phyloP scores from a whole-genome alignment of 805 yeast genomes.

The Wickerhamiella allomyrinae region DNA sequence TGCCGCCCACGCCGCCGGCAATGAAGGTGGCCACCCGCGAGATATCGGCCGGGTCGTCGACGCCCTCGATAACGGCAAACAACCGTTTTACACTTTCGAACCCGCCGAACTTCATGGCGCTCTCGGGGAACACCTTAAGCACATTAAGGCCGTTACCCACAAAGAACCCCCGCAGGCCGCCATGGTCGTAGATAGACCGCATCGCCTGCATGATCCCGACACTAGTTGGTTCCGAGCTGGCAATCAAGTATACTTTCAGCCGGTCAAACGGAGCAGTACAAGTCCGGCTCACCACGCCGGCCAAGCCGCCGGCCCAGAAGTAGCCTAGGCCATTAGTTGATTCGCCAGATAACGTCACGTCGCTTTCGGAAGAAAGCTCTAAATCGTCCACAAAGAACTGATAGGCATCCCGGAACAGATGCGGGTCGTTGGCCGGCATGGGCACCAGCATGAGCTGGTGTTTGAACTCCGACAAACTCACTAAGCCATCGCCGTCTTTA shows the following conservation, averaged over 20 bases:
- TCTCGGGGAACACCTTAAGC: constrained; percentile 90
- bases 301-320: constrained; percentile 86
- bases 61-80: constrained; percentile 64
- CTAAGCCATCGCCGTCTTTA: constrained; percentile 43
- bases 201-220: constrained; percentile 76
- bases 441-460: constrained; percentile 76
- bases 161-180: constrained; percentile 77
- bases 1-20: constrained; percentile 96
- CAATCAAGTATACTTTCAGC: constrained; percentile 83
- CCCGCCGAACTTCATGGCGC: constrained; percentile 93
- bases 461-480: constrained; percentile 77
- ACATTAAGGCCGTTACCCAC: constrained; percentile 92
- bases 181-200: constrained; percentile 66
- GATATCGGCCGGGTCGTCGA: constrained; percentile 49
- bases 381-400: constrained; percentile 65
- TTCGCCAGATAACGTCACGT: constrained; percentile 69
- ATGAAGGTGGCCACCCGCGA: constrained; percentile 69
- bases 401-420: constrained; percentile 56
- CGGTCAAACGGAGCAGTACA: constrained; percentile 96
- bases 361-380: constrained; percentile 82
- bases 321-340: constrained; percentile 74
- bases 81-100: constrained; percentile 75
- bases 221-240: constrained; percentile 32
- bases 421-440: constrained; percentile 30
- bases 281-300: constrained; percentile 92